phyloP scores from a whole-genome alignment of 1,284 basidiomycete genomes.

The Ceratobasidium sp. region DNA sequence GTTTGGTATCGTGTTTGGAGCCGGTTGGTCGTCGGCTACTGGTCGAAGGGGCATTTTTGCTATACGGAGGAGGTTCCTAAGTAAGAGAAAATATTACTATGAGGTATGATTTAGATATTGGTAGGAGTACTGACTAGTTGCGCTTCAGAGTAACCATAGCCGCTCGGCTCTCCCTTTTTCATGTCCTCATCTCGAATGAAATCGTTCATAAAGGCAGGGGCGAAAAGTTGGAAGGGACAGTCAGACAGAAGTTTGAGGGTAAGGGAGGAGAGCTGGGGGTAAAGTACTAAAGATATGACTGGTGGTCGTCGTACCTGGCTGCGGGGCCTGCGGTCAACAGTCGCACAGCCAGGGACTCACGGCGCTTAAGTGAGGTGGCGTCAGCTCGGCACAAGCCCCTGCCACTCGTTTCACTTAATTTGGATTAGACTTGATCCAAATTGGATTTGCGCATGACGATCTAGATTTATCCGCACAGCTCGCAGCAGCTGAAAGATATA shows the following conservation, averaged over 20 bases:
- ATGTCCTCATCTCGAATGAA: background rate
- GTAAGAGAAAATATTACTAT: background rate
- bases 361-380: background rate
- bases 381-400: background rate
- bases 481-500: no score
- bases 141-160: constrained; percentile 6
- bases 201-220: background rate
- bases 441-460: no score
- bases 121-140: background rate
- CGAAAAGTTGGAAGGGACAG: no score
- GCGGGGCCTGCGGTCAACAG: background rate
- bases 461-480: no score
- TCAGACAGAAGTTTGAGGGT: no score
- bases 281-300: background rate
- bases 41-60: background rate
- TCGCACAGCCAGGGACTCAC: background rate
- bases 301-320: no score
- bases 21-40: background rate
- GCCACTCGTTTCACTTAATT: background rate
- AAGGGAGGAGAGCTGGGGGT: background rate
- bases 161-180: constrained; percentile 4
- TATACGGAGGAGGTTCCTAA: constrained; percentile 21
- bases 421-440: background rate
- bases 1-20: constrained; percentile 2
- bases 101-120: background rate